Base-by-base conservation (phyloP, 345 rosid genomes). In the Melastoma malabathricum region DNA sequence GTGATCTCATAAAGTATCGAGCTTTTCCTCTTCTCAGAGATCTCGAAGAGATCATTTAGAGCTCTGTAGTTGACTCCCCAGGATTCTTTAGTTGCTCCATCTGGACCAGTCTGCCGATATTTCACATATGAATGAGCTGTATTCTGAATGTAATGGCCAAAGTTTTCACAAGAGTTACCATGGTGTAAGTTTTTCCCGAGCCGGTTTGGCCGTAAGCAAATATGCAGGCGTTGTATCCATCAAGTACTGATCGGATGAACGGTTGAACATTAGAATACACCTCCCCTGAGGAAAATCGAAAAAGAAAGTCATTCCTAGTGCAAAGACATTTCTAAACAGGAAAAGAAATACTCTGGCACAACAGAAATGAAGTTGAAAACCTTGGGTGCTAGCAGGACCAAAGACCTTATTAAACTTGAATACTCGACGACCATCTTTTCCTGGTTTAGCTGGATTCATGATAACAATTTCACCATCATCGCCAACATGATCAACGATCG, bases 191-290 rank as follows among this genome's bases (percentile, higher is more conserved):
- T 68, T 90, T 90, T 15, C 98, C 98, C 0, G 96, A 90, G 59
- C 98, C 96, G 34, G 98, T 90, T 72, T 90, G 98, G n/a, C 98
- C 98, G 51, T 90, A 90, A 41, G 98, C 98, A 71, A 90, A 87
- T 65, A 92, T 87, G 59, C 98, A 87, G 2, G 80, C 96, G 54
- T 79, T 82, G 57, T 72, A 86, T 15, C 98, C 98, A 73, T 90
- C 96, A 47, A 86, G 81, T 3, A 74, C 92, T 17, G 85, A 86
- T 17, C 84, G 74, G 48, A 86, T 68, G 70, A 86, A 66, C 0
- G 94, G 89, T 67, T 79, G 81, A 31, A 78, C 74, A 47, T 90
- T 94, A 18, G 82, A 56, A 67, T 75, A 86, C 31, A 90, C 93
- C 34, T 82, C 84, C 57, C 54, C 98, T 90, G 83, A 67, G 68